These are phyloP conservation scores for Metschnikowia dekortorum DNA, from an alignment of 805 yeast genomes.

Conservation along the genomic window DNA sequence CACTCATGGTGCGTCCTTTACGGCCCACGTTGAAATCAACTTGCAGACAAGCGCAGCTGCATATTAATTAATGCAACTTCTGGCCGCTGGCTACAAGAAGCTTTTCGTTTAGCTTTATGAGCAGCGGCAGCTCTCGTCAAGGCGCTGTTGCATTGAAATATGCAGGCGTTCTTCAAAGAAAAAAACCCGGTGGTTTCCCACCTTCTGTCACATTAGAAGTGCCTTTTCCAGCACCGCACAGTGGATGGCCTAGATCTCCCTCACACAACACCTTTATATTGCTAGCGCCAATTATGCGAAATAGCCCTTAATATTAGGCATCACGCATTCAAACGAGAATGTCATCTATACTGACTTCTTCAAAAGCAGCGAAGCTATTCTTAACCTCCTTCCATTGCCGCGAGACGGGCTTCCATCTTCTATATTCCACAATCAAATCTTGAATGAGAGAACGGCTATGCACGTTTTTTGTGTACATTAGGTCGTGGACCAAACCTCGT, in stretches of 20 bases:
- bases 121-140: background rate
- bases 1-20: background rate
- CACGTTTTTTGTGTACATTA: conserved; percentile 29
- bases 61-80: conserved; percentile 1
- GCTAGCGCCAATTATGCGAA: background rate
- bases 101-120: background rate
- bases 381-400: conserved; percentile 31
- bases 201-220: background rate
- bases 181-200: background rate
- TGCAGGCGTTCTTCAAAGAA: background rate
- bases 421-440: conserved; percentile 23
- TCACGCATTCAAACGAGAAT: conserved; percentile 12
- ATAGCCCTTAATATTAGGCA: background rate
- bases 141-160: background rate
- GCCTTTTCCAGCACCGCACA: background rate
- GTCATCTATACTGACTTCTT: conserved; percentile 28
- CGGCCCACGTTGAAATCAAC: conserved; percentile 2
- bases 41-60: conserved; percentile 1
- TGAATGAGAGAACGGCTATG: conserved; percentile 20
- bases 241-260: background rate
- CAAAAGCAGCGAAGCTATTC: conserved; percentile 31
- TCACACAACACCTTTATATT: background rate
- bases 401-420: conserved; percentile 26
- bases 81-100: background rate
- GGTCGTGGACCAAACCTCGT: conserved; percentile 34